Conservation (phyloP, 495 filamentous ascomycete species). For the Neurospora tetrasperma region DNA sequence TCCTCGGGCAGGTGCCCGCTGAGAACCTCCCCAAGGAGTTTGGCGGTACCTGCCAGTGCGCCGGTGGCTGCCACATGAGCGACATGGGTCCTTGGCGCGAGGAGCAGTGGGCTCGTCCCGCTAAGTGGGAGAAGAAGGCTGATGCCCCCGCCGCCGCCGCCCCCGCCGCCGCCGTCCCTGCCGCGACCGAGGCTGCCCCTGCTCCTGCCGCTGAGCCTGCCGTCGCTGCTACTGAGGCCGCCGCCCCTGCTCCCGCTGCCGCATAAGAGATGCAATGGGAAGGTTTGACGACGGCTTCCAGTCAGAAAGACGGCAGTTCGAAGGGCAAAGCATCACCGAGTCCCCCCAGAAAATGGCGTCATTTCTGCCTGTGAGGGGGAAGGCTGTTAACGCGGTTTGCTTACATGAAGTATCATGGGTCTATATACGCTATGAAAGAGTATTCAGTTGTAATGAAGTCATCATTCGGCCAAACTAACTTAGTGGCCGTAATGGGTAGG, state of each 20-base stretch:
- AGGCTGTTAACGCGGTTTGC: background rate
- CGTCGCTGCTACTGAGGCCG: slow-evolving; percentile 2
- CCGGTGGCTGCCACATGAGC: slow-evolving; percentile 75
- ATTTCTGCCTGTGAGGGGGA: background rate
- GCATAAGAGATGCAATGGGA: slow-evolving; percentile 8
- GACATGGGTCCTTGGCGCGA: slow-evolving; percentile 93
- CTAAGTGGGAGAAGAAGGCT: slow-evolving; percentile 53
- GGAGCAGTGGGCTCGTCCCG: slow-evolving; percentile 53
- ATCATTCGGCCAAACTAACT: background rate
- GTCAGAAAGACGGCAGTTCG: background rate
- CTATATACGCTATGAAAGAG: background rate
- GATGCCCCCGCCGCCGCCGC: slow-evolving; percentile 5
- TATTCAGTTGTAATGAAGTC: background rate
- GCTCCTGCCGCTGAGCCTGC: background rate
- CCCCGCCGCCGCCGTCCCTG: slow-evolving; percentile 17
- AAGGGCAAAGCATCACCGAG: background rate
- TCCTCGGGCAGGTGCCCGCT: slow-evolving; percentile 72
- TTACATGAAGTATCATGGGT: background rate
- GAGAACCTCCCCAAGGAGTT: slow-evolving; percentile 87
- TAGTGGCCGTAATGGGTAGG: background rate
- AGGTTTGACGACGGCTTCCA: slow-evolving; percentile 3
- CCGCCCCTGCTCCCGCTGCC: slow-evolving; percentile 26
- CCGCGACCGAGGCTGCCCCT: slow-evolving; percentile 4
- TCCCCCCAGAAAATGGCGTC: background rate
- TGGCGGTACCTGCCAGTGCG: slow-evolving; percentile 74